Percentiles rank a stretch among this genome's conserved stretches.
Evolutionary conservation across 192 early-diverging fungal genomes (phyloP).

Genomic region (Gryganskiella cystojenkinii): DNA sequence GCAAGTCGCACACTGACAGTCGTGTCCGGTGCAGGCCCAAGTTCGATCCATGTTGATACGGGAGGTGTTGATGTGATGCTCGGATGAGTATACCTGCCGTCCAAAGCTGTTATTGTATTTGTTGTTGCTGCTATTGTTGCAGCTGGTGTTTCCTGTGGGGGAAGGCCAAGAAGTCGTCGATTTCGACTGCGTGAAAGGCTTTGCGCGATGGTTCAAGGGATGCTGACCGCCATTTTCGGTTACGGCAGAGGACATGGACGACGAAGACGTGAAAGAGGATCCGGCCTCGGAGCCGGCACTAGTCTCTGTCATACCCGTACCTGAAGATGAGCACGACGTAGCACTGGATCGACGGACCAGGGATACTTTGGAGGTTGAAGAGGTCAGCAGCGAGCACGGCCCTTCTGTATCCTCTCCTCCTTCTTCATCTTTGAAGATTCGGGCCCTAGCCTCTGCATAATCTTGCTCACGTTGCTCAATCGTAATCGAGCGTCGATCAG

Average conservation of each 20-base stretch:
- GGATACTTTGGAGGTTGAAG: background rate
- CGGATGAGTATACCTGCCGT: background rate
- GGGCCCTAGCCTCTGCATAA: conserved; percentile 75
- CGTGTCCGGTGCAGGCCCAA: background rate
- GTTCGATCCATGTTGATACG: background rate
- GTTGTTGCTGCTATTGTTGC: conserved; percentile 1
- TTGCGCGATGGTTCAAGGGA: background rate
- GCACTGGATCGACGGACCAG: conserved; percentile 5
- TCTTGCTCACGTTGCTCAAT: conserved; percentile 71
- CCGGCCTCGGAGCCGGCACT: conserved; percentile 5
- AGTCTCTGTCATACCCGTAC: conserved; percentile 4
- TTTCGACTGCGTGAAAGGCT: background rate
- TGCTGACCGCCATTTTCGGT: background rate
- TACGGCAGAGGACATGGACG: conserved; percentile 4
- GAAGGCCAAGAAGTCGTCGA: background rate
- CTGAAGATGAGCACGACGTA: conserved; percentile 13
- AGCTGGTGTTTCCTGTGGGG: background rate
- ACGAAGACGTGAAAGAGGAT: background rate
- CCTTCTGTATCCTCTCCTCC: background rate
- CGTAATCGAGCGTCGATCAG: conserved; percentile 54
- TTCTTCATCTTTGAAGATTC: conserved; percentile 66
- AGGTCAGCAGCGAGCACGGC: background rate
- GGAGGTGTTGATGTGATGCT: background rate
- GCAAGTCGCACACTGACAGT: background rate
- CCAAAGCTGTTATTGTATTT: background rate